These are phyloP conservation scores for Nemania sp. DNA, from an alignment of 2,329 filamentous ascomycete genomes.

Conservation along the genomic window DNA sequence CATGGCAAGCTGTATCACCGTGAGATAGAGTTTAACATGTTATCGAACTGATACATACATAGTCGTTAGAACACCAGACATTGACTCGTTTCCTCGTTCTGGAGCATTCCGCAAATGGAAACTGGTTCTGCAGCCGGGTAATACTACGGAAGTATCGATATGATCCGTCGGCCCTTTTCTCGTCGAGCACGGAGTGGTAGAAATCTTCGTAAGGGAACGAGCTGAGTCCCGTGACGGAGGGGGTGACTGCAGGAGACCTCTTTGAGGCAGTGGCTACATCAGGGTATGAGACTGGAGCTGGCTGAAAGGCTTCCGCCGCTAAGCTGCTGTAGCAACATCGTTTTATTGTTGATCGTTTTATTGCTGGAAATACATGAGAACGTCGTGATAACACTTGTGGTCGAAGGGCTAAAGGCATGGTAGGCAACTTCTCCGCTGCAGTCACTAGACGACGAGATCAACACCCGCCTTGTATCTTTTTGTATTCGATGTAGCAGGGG, in stretches of 20 bases:
- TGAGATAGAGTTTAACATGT: neutral
- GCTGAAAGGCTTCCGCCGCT: slow-evolving; percentile 2
- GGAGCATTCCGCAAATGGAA: slow-evolving; percentile 78
- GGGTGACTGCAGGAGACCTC: neutral
- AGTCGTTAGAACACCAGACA: slow-evolving; percentile 99
- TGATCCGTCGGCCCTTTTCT: slow-evolving; percentile 99
- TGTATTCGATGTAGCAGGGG: neutral
- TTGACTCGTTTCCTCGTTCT: slow-evolving; percentile 82
- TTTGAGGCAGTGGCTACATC: neutral
- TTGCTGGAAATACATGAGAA: neutral
- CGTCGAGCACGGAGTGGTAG: slow-evolving; percentile 85
- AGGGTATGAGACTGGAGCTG: slow-evolving; percentile 2
- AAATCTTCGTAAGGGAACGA: slow-evolving; percentile 91
- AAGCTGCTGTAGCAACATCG: slow-evolving; percentile 2
- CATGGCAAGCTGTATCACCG: slow-evolving; percentile 72
- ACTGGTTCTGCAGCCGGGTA: slow-evolving; percentile 94
- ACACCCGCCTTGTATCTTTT: neutral
- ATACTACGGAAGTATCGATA: slow-evolving; percentile 99
- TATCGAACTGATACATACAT: slow-evolving; percentile 45
- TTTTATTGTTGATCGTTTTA: neutral
- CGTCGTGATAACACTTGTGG: slow-evolving; percentile 2
- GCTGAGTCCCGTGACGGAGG: slow-evolving; percentile 36
- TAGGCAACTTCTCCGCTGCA: neutral
- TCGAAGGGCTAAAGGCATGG: slow-evolving; percentile 6
- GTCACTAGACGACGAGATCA: neutral